phyloP scores from a whole-genome alignment of 2,329 filamentous ascomycete genomes.

The Arachnomyces sp. region DNA sequence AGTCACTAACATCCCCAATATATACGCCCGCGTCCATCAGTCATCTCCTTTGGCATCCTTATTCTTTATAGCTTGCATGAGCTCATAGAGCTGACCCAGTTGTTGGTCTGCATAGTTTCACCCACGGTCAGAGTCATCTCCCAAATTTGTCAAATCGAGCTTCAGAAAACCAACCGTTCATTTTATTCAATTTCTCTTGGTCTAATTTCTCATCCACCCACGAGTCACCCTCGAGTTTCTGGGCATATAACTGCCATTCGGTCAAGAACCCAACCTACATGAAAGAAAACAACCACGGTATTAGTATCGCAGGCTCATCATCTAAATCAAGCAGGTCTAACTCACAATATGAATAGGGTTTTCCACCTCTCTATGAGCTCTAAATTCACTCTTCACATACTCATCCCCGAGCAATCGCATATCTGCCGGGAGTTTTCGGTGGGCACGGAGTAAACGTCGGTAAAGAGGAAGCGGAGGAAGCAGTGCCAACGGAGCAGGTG shows the following conservation, averaged over 20 bases:
- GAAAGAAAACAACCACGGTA: slow-evolving; percentile 1
- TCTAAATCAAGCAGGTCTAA: slow-evolving; percentile 6
- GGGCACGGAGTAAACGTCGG: slow-evolving; percentile 73
- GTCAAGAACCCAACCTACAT: slow-evolving; percentile 83
- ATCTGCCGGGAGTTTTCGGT: slow-evolving; percentile 68
- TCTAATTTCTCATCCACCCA: slow-evolving; percentile 86
- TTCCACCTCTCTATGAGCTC: slow-evolving; percentile 71
- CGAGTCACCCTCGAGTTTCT: slow-evolving; percentile 76
- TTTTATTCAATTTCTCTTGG: slow-evolving; percentile 72
- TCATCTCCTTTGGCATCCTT: slow-evolving; percentile 29
- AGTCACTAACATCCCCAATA: not conserved
- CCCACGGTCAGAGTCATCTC: slow-evolving; percentile 7
- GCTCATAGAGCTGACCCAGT: slow-evolving; percentile 82
- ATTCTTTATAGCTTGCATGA: slow-evolving; percentile 73
- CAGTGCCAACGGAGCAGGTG: slow-evolving; percentile 54
- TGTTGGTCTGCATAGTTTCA: slow-evolving; percentile 62
- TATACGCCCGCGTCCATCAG: slow-evolving; percentile 3
- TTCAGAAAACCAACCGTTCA: slow-evolving; percentile 65
- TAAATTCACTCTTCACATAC: slow-evolving; percentile 89
- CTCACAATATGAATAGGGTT: slow-evolving; percentile 85
- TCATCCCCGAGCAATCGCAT: slow-evolving; percentile 78
- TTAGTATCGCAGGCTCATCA: slow-evolving; percentile 2
- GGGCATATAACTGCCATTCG: slow-evolving; percentile 93
- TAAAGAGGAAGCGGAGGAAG: slow-evolving; percentile 86
- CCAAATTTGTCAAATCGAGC: no score